Evolutionary conservation across 2,329 filamentous ascomycete genomes (phyloP).

Genomic region (Fusarium sp.): DNA sequence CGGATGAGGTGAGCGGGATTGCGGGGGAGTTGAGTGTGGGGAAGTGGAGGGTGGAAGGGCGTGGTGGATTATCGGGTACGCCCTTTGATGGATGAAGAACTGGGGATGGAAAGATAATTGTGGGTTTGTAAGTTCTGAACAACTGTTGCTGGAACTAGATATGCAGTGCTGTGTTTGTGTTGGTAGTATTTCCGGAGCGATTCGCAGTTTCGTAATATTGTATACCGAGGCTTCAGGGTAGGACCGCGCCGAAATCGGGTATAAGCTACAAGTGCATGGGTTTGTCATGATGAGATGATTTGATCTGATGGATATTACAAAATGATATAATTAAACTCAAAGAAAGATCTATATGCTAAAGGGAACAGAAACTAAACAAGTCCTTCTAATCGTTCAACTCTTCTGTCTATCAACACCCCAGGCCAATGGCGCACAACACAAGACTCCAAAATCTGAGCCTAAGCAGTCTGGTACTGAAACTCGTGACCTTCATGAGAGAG

Average conservation of each 20-base stretch:
- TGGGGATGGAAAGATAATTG: neutral
- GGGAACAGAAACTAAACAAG: accelerated
- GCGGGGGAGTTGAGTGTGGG: conserved; percentile 27
- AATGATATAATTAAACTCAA: too few relatives aligned
- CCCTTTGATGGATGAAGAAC: conserved; percentile 11
- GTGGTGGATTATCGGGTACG: conserved; percentile 15
- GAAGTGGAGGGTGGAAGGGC: conserved; percentile 23
- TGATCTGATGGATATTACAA: neutral
- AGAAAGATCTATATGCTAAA: neutral
- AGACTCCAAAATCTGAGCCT: too few relatives aligned
- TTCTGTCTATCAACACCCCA: too few relatives aligned
- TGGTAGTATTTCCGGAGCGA: too few relatives aligned
- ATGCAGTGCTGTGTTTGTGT: too few relatives aligned
- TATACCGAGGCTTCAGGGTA: neutral
- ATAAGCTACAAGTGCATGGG: neutral
- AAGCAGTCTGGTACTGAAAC: neutral
- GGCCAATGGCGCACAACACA: too few relatives aligned
- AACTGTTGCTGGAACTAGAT: neutral
- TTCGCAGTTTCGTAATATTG: neutral
- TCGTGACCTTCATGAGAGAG: neutral
- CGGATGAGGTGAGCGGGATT: conserved; percentile 8
- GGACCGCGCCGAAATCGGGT: neutral
- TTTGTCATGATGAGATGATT: neutral
- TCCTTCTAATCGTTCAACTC: too few relatives aligned
- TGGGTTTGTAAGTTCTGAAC: neutral